Conservation (phyloP, 1,284 basidiomycete species). For the Pseudozyma sp. region DNA sequence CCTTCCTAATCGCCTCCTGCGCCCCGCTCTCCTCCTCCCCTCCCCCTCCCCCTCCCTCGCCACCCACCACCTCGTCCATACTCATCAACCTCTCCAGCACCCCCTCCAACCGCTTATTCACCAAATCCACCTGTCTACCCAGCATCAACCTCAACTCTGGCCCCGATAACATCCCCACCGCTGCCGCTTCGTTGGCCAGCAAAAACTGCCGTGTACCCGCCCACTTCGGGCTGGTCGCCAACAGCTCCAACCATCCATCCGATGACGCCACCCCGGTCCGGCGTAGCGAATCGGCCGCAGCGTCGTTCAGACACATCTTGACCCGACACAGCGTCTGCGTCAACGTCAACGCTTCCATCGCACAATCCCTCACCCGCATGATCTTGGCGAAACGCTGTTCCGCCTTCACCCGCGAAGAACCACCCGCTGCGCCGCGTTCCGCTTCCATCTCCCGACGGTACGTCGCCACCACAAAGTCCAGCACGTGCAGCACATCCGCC, state of each 20-base stretch:
- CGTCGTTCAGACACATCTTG: conserved; percentile 23
- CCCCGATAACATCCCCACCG: not conserved
- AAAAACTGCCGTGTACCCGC: not conserved
- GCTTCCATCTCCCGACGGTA: conserved; percentile 18
- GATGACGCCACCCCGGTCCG: not conserved
- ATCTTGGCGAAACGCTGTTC: conserved; percentile 19
- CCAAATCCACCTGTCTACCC: conserved; percentile 8
- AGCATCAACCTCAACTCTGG: conserved; percentile 9
- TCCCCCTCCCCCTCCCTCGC: not conserved
- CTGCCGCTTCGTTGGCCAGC: conserved; percentile 1
- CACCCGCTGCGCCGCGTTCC: not conserved
- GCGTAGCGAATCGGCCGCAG: conserved; percentile 2
- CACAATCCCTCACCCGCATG: conserved; percentile 1
- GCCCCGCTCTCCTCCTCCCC: conserved; percentile 4
- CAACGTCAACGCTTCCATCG: conserved; percentile 6
- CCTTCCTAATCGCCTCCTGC: conserved; percentile 12
- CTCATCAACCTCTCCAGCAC: conserved; percentile 22
- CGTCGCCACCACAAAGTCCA: conserved; percentile 12
- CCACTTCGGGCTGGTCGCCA: conserved; percentile 9
- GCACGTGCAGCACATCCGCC: conserved; percentile 25
- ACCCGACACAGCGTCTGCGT: conserved; percentile 19
- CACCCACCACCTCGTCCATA: conserved; percentile 12
- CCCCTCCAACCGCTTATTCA: conserved; percentile 22
- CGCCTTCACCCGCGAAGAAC: not conserved
- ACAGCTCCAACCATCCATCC: conserved; percentile 15